phyloP scores from a whole-genome alignment of 129 eudicot genomes.

The Saposhnikovia divaricata region DNA sequence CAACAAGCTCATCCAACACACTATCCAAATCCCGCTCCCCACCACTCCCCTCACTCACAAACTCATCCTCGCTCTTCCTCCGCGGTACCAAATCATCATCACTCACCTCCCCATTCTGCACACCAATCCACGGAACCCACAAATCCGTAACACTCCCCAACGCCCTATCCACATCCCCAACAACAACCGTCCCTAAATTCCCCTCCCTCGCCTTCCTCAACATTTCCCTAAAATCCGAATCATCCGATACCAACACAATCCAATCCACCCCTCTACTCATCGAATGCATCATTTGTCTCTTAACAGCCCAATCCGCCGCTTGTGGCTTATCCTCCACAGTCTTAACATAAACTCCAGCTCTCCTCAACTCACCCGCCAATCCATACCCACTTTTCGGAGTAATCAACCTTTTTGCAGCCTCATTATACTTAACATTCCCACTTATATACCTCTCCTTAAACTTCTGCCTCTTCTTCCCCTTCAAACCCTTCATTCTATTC shows the following conservation, averaged over 20 bases:
- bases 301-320: slow-evolving; percentile 96
- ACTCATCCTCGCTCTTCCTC: slow-evolving; percentile 26
- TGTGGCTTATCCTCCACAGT: slow-evolving; percentile 97
- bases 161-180: slow-evolving; percentile 81
- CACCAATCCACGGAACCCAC: slow-evolving; percentile 82
- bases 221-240: slow-evolving; percentile 84
- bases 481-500: slow-evolving; percentile 65
- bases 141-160: slow-evolving; percentile 83
- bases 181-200: slow-evolving; percentile 88
- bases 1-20: slow-evolving; percentile 47
- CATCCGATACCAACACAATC: slow-evolving; percentile 86
- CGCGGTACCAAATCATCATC: slow-evolving; percentile 64
- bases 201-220: slow-evolving; percentile 66
- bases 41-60: slow-evolving; percentile 26
- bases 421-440: slow-evolving; percentile 53
- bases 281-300: slow-evolving; percentile 79
- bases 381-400: slow-evolving; percentile 78
- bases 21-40: slow-evolving; percentile 32
- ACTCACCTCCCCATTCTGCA: slow-evolving; percentile 72
- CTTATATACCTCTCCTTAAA: slow-evolving; percentile 69
- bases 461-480: slow-evolving; percentile 80
- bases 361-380: slow-evolving; percentile 60
- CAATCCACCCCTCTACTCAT: slow-evolving; percentile 86
- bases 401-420: slow-evolving; percentile 62
- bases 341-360: slow-evolving; percentile 87